A percentile compares a stretch with the other conserved stretches of the same genome.
Evolutionary conservation across 345 rosid genomes (phyloP).

Genomic region (Gossypium herbaceum): DNA sequence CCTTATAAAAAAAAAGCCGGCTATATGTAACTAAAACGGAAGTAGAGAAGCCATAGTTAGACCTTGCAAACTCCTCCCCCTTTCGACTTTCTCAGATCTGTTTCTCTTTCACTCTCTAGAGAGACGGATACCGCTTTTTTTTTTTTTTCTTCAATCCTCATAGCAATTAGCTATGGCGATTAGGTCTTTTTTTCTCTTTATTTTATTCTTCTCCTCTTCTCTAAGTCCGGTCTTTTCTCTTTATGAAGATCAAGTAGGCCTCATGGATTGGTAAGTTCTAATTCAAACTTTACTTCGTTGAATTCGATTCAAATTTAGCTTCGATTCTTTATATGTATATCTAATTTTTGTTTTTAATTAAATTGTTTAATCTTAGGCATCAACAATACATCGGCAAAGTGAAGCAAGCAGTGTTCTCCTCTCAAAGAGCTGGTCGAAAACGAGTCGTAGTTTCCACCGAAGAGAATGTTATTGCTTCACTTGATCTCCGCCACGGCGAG

Average conservation of each 20-base stretch:
- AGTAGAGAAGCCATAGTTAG: neutral
- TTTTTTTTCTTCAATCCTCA: constrained; percentile 24
- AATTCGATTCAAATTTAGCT: constrained; percentile 2
- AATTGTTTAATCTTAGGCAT: constrained; percentile 49
- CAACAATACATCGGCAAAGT: constrained; percentile 89
- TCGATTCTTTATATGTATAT: neutral
- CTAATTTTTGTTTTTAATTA: neutral
- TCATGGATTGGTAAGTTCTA: constrained; percentile 75
- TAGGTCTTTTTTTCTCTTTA: constrained; percentile 36
- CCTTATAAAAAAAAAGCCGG: neutral
- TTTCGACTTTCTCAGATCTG: constrained; percentile 9
- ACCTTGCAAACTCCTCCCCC: constrained; percentile 5
- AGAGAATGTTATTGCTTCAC: constrained; percentile 89
- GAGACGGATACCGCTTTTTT: neutral
- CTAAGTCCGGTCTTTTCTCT: constrained; percentile 44
- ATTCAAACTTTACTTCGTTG: neutral
- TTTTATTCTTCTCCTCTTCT: constrained; percentile 31
- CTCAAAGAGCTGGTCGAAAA: constrained; percentile 93
- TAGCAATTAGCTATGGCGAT: constrained; percentile 54
- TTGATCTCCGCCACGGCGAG: constrained; percentile 92
- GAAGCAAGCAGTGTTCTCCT: constrained; percentile 89
- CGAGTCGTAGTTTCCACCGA: constrained; percentile 91
- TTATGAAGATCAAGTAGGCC: constrained; percentile 95
- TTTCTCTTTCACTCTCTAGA: neutral
- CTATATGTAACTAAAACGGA: neutral